These are phyloP conservation scores for Amanita exitialis DNA, from an alignment of 768 basidiomycete genomes.

Conservation along the genomic window DNA sequence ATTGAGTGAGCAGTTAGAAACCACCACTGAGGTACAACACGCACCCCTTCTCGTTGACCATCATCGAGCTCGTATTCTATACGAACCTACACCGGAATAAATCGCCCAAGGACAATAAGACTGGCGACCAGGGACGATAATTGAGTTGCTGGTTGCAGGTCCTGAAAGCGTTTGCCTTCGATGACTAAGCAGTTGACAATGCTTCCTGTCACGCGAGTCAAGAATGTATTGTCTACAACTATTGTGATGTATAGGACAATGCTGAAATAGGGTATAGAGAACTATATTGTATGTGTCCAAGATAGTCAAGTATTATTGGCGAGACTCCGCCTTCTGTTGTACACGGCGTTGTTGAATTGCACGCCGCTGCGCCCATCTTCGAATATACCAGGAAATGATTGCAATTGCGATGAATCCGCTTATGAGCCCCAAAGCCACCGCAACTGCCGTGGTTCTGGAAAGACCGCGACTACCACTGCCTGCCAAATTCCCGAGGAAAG, in stretches of 20 bases:
- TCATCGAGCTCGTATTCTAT: background rate
- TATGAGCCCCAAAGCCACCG: constrained; percentile 43
- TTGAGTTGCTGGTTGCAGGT: background rate
- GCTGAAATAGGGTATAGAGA: background rate
- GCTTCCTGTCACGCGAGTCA: background rate
- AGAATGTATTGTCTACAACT: background rate
- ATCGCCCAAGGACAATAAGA: background rate
- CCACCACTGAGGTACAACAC: background rate
- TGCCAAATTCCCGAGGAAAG: constrained; percentile 46
- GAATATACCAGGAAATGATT: constrained; percentile 33
- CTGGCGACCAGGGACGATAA: background rate
- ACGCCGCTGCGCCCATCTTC: constrained; percentile 34
- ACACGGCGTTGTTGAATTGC: background rate
- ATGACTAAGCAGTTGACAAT: constrained; percentile 3
- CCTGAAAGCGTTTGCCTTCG: background rate
- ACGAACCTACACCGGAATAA: background rate
- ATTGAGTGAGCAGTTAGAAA: constrained; percentile 9
- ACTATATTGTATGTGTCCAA: too few relatives aligned
- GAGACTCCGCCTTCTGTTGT: background rate
- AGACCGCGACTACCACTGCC: constrained; percentile 10
- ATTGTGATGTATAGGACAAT: background rate
- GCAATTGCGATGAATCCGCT: constrained; percentile 32
- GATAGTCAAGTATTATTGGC: background rate
- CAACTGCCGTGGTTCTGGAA: constrained; percentile 30
- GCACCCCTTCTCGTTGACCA: constrained; percentile 7